Conservation (phyloP, 495 filamentous ascomycete genomes). For the Astrocystis sublimbata region DNA sequence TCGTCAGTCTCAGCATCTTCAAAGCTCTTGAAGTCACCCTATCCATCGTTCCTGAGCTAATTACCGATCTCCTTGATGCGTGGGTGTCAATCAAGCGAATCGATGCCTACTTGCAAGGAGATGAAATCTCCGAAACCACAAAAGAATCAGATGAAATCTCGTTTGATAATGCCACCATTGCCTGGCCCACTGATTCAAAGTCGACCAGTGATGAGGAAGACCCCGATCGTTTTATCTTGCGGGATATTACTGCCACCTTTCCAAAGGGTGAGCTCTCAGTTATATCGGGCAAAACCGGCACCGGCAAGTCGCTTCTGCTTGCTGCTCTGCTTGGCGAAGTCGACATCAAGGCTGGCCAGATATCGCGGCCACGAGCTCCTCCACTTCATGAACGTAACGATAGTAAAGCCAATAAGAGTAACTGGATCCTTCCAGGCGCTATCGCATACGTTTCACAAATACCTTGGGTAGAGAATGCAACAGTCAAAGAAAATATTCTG, state of each 20-base stretch:
- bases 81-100: constrained; percentile 75
- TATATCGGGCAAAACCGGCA: constrained; percentile 66
- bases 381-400: constrained; percentile 51
- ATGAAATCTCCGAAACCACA: constrained; percentile 63
- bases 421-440: constrained; percentile 69
- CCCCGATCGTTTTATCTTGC: constrained; percentile 61
- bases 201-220: constrained; percentile 38
- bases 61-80: constrained; percentile 67
- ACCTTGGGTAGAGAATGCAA: constrained; percentile 85
- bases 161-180: constrained; percentile 69
- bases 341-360: constrained; percentile 53
- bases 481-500: constrained; percentile 71
- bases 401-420: constrained; percentile 57
- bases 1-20: constrained; percentile 78
- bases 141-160: constrained; percentile 58
- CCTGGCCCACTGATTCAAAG: constrained; percentile 68
- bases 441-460: constrained; percentile 81
- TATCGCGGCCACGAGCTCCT: constrained; percentile 54
- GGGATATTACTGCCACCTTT: constrained; percentile 63
- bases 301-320: constrained; percentile 67
- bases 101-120: constrained; percentile 65
- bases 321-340: constrained; percentile 66
- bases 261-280: constrained; percentile 70
- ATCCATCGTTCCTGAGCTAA: constrained; percentile 70
- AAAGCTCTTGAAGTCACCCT: constrained; percentile 68